Evolutionary conservation across 768 basidiomycete genomes (phyloP), one percentile per base, ranked within the genome.

Genomic region (Holtermannia corniformis): DNA sequence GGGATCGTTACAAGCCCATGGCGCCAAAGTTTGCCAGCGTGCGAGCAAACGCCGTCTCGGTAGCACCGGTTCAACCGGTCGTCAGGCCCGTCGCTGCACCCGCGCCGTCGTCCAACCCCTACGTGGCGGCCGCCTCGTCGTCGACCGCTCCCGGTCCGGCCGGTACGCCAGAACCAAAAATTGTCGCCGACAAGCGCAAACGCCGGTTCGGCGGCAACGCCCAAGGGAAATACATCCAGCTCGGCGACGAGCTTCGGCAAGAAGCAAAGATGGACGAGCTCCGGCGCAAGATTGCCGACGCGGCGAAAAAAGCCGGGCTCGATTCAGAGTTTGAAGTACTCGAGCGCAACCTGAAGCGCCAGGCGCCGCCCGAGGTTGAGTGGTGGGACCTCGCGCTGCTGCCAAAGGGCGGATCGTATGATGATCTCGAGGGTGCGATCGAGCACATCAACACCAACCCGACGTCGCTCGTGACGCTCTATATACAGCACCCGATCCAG

Each of bases 1-100:
- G 92, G 72, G 88, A 95, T 71, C 76, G 86, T 56, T 95, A 95
- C 74, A 93, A 92, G 70, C 62, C 93, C 16, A 96, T 99, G 92
- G 91, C 92, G 58, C 95, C 95, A 47, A 99, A 99, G 73, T 99
- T 97, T 71, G 87, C 92, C 0, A 88, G 89, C 2, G 91, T 93
- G 72, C 90, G 85, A 76, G 87, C 84, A 19, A 45, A 76, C 61
- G 82, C 83, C 0, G 81, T 85, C 2, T 28, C 81, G 72, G 2
- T 76, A 72, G 44, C 54, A 57, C 47, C 55, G 11, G 76, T 68
- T 69, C 80, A 43, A 64, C 63, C 47, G 2, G 55, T 64, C 1
- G 62, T 73, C 1, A 72, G 77, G 41, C 44, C 46, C 41, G 45
- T 24, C n/a, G 26, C 28, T 62, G 75, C 0, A 71, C 75, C 42